A percentile compares a stretch with the other conserved stretches of the same genome.
Evolutionary conservation across 1,284 basidiomycete species (phyloP).

Genomic region (Chalciporus piperatoides): DNA sequence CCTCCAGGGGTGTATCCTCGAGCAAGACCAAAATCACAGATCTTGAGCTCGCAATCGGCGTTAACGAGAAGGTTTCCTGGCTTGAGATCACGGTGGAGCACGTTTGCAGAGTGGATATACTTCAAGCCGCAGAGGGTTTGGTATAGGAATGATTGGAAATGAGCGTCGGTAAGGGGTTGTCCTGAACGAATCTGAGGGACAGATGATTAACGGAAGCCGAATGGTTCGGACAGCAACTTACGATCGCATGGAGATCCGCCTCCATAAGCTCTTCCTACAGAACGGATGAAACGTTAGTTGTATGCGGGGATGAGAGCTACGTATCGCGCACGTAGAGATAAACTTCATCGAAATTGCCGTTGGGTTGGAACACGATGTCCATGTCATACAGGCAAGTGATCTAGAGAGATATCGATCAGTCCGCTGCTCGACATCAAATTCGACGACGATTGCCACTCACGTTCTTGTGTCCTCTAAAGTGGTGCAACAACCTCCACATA

Average conservation of each 20-base stretch:
- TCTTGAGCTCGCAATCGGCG: constrained; percentile 97
- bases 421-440: constrained; percentile 1
- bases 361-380: constrained; percentile 90
- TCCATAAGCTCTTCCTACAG: constrained; percentile 95
- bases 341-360: constrained; percentile 91
- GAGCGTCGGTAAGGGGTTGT: constrained; percentile 96
- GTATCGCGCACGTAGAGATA: constrained; percentile 76
- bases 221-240: constrained; percentile 31
- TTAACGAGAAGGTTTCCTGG: constrained; percentile 97
- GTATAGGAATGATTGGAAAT: constrained; percentile 98
- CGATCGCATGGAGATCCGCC: constrained; percentile 98
- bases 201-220: constrained; percentile 6
- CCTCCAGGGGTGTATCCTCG: constrained; percentile 88
- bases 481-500: constrained; percentile 72
- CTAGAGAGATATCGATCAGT: constrained; percentile 36
- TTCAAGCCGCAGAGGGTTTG: constrained; percentile 98
- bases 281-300: not conserved
- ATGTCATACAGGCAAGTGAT: constrained; percentile 94
- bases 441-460: constrained; percentile 41
- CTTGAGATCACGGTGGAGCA: constrained; percentile 97
- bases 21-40: constrained; percentile 98
- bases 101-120: constrained; percentile 99
- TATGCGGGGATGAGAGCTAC: not conserved
- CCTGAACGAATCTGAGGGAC: constrained; percentile 84
- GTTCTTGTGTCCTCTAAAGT: constrained; percentile 97